Evolutionary conservation across 1,284 basidiomycete genomes (phyloP), one percentile per base, ranked within the genome.

Genomic region (Pseudozyma flocculosa): DNA sequence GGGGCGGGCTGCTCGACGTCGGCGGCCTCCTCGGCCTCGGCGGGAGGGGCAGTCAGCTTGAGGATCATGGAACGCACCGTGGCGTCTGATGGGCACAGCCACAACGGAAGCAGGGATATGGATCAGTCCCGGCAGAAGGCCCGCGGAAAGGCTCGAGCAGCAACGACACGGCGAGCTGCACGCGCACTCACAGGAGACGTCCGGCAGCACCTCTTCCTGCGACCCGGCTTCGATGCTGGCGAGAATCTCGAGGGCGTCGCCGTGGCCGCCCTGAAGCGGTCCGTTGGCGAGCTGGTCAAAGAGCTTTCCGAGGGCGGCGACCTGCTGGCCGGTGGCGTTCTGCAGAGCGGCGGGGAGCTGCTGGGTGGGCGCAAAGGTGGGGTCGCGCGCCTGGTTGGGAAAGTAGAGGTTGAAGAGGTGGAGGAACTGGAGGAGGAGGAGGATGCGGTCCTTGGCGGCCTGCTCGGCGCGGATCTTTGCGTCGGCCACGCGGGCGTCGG

Each of bases 331-430:
- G 19, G 58, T 65, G 14, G 57, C 54, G 53, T 56, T 65, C 18
- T 65, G 45, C 40, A 65, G 46, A 1, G 62, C 54, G 1, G 45
- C 37, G 8, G 62, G 62, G 45, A 65, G 54, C 40, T 23, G 40
- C 37, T 44, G 51, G 4, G 32, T 38, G 10, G 58, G 54, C 11
- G 54, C 62, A 30, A 65, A 65, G 0, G 56, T 43, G 2, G 57
- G 41, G 5, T 50, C 48, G 8, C 38, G 45, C 19, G 51, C 54
- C 1, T 51, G 54, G 29, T 61, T 56, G 26, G 57, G 54, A 18
- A 55, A 51, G 51, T 61, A 63, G 22, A 68, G 52, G 46, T 57
- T 54, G 45, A 61, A 64, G 43, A 68, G 61, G 45, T 68, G 65
- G 15, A 68, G 45, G 57, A 68, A 68, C 21, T 68, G 65, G 21